Conservation (phyloP, 176 grass and related monocot genomes). For the Oryza meyeriana region DNA sequence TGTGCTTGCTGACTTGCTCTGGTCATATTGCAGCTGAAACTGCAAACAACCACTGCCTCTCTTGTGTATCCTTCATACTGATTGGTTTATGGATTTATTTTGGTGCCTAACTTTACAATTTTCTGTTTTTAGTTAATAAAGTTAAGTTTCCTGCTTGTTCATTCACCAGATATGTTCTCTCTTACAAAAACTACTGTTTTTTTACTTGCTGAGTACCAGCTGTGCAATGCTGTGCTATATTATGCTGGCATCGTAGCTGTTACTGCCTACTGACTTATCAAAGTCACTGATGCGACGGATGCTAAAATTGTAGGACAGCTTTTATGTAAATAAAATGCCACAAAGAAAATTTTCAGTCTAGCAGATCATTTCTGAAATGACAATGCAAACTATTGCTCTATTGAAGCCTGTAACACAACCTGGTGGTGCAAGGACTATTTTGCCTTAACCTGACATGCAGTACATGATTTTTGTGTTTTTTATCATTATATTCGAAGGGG, state of each 20-base stretch:
- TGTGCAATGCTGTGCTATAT: neutral
- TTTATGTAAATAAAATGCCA: neutral
- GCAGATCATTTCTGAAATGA: neutral
- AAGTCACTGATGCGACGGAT: neutral
- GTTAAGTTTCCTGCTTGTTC: neutral
- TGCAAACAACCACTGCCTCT: slow-evolving; percentile 66
- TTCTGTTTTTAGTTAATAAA: neutral
- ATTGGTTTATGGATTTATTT: neutral
- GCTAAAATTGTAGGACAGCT: neutral
- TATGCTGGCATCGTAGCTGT: neutral
- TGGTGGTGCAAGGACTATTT: slow-evolving; percentile 11
- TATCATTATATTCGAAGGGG: slow-evolving; percentile 72
- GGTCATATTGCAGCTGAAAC: slow-evolving; percentile 93
- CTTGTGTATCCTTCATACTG: slow-evolving; percentile 82
- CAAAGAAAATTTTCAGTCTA: neutral
- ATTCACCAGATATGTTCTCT: neutral
- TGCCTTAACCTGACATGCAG: slow-evolving; percentile 62
- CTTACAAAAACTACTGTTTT: neutral
- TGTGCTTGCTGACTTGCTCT: slow-evolving; percentile 85
- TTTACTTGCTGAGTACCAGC: neutral
- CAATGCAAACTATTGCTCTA: neutral
- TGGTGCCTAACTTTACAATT: neutral
- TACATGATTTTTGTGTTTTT: slow-evolving; percentile 63
- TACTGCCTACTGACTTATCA: neutral
- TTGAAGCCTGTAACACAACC: slow-evolving; percentile 1